phyloP scores from a whole-genome alignment of 2,329 filamentous ascomycete genomes.

The Sporothrix brasiliensis region DNA sequence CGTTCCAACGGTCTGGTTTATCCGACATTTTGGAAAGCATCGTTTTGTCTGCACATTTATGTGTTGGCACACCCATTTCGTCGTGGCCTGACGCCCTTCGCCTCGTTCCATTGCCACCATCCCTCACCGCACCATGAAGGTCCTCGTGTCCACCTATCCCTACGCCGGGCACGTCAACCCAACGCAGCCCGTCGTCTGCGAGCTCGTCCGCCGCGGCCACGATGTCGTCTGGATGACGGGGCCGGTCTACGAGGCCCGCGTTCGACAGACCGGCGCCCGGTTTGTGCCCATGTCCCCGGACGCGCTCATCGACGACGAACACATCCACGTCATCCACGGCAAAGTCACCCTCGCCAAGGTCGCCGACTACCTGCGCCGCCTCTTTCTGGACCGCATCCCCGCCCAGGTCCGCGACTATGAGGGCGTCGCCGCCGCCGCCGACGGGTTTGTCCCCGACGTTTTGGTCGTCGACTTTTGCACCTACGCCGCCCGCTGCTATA shows the following conservation, averaged over 20 bases:
- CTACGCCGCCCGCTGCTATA: slow-evolving; percentile 33
- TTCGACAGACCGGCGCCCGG: slow-evolving; percentile 43
- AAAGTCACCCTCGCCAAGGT: slow-evolving; percentile 29
- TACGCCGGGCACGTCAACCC: slow-evolving; percentile 47
- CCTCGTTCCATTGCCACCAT: background rate
- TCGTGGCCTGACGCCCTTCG: background rate
- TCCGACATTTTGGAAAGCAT: background rate
- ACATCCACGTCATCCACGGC: slow-evolving; percentile 28
- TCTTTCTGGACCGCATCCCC: slow-evolving; percentile 33
- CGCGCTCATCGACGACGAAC: slow-evolving; percentile 36
- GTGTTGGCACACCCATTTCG: too few species aligned
- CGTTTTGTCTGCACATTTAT: background rate
- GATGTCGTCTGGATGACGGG: slow-evolving; percentile 47
- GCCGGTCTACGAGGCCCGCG: slow-evolving; percentile 43
- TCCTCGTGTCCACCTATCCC: slow-evolving; percentile 48
- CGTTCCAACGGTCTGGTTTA: background rate
- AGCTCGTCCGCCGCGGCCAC: slow-evolving; percentile 46
- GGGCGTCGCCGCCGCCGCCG: slow-evolving; percentile 4
- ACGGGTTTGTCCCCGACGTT: slow-evolving; percentile 31
- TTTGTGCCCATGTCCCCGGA: slow-evolving; percentile 43
- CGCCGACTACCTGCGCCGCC: slow-evolving; percentile 31
- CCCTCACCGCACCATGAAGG: slow-evolving; percentile 39
- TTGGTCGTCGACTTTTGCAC: slow-evolving; percentile 36
- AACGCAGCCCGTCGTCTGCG: slow-evolving; percentile 47
- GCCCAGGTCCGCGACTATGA: slow-evolving; percentile 34